Evolutionary conservation across 2,329 filamentous ascomycete species (phyloP).

Genomic region (Venturia nashicola): DNA sequence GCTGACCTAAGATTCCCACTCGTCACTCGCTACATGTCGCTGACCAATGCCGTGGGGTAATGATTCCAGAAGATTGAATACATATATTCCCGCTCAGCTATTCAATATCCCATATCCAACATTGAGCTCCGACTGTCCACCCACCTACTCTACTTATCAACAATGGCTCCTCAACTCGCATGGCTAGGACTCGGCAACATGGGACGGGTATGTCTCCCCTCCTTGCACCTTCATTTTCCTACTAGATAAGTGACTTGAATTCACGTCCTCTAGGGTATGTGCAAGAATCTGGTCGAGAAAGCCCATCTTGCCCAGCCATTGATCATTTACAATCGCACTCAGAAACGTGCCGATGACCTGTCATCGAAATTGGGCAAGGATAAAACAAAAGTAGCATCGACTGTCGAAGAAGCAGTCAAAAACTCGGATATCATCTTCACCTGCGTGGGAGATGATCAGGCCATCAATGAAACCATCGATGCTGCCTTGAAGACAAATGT

Average conservation of each 20-base stretch:
- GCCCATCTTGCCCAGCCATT: constrained; percentile 58
- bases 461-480: constrained; percentile 51
- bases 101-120: neutral
- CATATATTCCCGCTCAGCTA: neutral
- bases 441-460: constrained; percentile 67
- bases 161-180: constrained; percentile 44
- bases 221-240: neutral
- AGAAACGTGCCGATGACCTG: constrained; percentile 51
- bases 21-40: neutral
- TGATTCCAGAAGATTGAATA: neutral
- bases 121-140: neutral
- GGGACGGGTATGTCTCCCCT: constrained; percentile 51
- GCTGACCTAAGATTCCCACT: too few species aligned
- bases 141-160: constrained; percentile 5
- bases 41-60: neutral
- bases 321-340: constrained; percentile 70
- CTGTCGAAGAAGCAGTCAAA: constrained; percentile 53
- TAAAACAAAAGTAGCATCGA: constrained; percentile 51
- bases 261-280: constrained; percentile 53
- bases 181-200: constrained; percentile 85
- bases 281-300: constrained; percentile 71
- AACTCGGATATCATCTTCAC: constrained; percentile 69
- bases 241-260: too few species aligned
- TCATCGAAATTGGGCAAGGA: constrained; percentile 45
- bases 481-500: constrained; percentile 44